Evolutionary conservation across 495 filamentous ascomycete species (phyloP).

Genomic region (Neurospora terricola): DNA sequence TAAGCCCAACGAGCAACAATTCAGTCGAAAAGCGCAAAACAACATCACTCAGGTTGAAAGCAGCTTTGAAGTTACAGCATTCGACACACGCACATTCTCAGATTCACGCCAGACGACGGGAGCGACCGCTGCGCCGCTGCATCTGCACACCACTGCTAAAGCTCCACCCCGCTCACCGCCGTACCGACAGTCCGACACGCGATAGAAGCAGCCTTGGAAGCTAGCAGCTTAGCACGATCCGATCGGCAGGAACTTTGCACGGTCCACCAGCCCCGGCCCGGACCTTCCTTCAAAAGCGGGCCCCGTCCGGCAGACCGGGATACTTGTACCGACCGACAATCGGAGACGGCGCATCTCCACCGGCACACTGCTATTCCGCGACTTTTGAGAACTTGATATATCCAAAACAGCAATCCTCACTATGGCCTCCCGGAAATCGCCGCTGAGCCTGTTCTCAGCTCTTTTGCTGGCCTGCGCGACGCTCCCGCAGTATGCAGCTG

Average conservation of each 20-base stretch:
- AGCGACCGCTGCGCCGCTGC: not conserved
- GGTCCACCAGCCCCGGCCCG: not conserved
- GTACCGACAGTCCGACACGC: not conserved
- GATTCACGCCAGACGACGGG: not conserved
- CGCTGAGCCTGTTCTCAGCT: constrained; percentile 12
- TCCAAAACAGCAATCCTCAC: not conserved
- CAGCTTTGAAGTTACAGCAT: not conserved
- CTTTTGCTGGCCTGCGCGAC: constrained; percentile 17
- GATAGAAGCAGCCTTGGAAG: not conserved
- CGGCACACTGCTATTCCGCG: not conserved
- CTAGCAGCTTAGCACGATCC: not conserved
- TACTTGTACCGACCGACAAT: not conserved
- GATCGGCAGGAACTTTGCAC: not conserved
- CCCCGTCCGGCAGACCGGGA: not conserved
- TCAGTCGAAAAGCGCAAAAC: not conserved
- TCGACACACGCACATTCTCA: not conserved
- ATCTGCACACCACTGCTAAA: not conserved
- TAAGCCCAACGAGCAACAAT: not conserved
- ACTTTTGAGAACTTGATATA: not conserved
- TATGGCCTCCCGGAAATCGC: constrained; percentile 5
- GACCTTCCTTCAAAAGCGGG: not conserved
- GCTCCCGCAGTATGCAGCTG: constrained; percentile 23
- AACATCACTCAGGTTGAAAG: not conserved
- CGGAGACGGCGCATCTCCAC: constrained; percentile 2
- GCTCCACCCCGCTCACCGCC: not conserved